Conservation (phyloP, 129 eudicot species). For the Glebionis coronaria region DNA sequence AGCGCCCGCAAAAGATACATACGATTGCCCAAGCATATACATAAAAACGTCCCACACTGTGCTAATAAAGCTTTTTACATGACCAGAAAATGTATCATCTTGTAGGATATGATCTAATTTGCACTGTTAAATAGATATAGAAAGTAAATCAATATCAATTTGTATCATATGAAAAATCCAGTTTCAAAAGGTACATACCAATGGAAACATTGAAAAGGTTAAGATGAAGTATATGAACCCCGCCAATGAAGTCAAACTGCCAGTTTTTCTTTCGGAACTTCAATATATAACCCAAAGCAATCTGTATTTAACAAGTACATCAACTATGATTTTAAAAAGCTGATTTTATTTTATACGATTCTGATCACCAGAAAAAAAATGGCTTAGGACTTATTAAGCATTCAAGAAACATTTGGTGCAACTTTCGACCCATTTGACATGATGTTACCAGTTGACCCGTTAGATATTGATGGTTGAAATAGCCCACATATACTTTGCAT, state of each 20-base stretch:
- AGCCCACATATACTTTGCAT: background rate
- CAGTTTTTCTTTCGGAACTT: conserved; percentile 95
- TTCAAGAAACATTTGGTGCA: too few species aligned
- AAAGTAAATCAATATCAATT: background rate
- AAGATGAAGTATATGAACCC: conserved; percentile 88
- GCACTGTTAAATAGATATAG: conserved; percentile 43
- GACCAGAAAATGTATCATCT: conserved; percentile 79
- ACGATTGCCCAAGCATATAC: too few species aligned
- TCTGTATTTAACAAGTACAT: conserved; percentile 34
- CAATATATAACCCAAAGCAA: conserved; percentile 89
- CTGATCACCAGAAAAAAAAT: too few species aligned
- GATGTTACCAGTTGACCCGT: too few species aligned
- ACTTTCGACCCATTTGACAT: background rate
- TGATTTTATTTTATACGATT: too few species aligned
- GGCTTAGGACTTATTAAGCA: too few species aligned
- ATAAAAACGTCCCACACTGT: conserved; percentile 68
- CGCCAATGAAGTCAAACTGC: conserved; percentile 95
- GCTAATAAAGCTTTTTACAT: conserved; percentile 64
- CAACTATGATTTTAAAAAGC: too few species aligned
- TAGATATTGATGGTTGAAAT: too few species aligned
- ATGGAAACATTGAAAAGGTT: conserved; percentile 93
- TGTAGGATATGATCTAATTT: conserved; percentile 80
- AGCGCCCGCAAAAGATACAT: conserved; percentile 72
- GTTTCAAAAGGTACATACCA: conserved; percentile 31
- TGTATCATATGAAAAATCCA: background rate